Conservation (phyloP, 2,329 filamentous ascomycete genomes). For the Ciborinia camelliae region DNA sequence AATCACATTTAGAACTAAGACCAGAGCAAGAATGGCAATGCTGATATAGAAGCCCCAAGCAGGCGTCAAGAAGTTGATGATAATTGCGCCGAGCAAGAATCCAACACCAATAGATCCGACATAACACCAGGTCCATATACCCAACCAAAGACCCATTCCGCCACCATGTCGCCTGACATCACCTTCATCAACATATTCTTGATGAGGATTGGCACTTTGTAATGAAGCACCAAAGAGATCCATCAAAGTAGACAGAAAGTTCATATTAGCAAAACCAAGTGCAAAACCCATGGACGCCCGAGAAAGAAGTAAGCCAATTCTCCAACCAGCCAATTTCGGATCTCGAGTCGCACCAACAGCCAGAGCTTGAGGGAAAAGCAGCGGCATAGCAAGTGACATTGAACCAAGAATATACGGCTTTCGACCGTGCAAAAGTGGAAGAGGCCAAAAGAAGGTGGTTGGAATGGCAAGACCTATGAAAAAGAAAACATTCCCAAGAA, state of each 20-base stretch:
- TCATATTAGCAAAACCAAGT: conserved; percentile 74
- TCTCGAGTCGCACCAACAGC: conserved; percentile 56
- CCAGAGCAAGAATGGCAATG: conserved; percentile 61
- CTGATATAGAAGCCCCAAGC: conserved; percentile 75
- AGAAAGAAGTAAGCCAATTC: conserved; percentile 58
- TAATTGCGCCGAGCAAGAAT: conserved; percentile 66
- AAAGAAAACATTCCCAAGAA: conserved; percentile 70
- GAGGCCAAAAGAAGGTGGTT: conserved; percentile 68
- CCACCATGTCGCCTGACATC: conserved; percentile 73
- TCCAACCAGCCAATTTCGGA: conserved; percentile 54
- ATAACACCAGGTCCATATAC: conserved; percentile 74
- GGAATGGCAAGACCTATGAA: conserved; percentile 69
- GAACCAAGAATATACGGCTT: conserved; percentile 73
- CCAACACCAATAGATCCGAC: conserved; percentile 69
- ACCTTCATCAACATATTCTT: conserved; percentile 63
- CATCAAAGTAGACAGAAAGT: conserved; percentile 66
- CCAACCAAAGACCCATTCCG: conserved; percentile 76
- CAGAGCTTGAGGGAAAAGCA: conserved; percentile 73
- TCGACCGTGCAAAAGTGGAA: conserved; percentile 70
- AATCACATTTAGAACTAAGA: conserved; percentile 66
- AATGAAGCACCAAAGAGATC: conserved; percentile 75
- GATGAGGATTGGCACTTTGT: conserved; percentile 68
- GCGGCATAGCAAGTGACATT: conserved; percentile 64
- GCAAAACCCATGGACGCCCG: conserved; percentile 64
- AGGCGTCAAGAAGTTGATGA: conserved; percentile 62